A percentile compares a stretch with the other conserved stretches of the same genome.
phyloP scores from a whole-genome alignment of 2,329 filamentous ascomycete genomes.

The Cercospora sp. region DNA sequence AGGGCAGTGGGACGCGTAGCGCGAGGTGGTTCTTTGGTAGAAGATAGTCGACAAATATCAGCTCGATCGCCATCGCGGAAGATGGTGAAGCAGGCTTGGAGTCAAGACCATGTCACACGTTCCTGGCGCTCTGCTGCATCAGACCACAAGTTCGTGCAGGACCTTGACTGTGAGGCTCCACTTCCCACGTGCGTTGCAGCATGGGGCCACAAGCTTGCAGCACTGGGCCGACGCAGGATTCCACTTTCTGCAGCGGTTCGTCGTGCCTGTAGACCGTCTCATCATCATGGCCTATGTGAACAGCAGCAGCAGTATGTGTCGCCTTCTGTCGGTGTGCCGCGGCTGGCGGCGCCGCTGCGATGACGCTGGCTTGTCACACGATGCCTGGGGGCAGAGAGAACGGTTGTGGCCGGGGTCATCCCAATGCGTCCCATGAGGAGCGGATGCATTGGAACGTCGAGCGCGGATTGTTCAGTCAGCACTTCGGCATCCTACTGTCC shows the following conservation, averaged over 20 bases:
- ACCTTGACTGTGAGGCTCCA: neutral
- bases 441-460: neutral
- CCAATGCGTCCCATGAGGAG: neutral
- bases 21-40: neutral
- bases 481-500: neutral
- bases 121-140: neutral
- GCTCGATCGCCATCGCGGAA: neutral
- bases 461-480: neutral
- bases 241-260: neutral
- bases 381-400: neutral
- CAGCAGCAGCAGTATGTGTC: neutral
- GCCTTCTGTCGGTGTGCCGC: neutral
- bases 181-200: neutral
- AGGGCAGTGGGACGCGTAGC: neutral
- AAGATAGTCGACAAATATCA: neutral
- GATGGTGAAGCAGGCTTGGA: neutral
- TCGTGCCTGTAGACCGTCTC: neutral
- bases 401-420: neutral
- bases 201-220: neutral
- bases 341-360: neutral
- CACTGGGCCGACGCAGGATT: neutral
- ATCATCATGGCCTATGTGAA: neutral
- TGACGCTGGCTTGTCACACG: neutral
- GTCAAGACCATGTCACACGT: neutral
- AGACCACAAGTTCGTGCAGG: neutral